Conservation (phyloP, 441 rosid genomes). For the Erodium moschatum region DNA sequence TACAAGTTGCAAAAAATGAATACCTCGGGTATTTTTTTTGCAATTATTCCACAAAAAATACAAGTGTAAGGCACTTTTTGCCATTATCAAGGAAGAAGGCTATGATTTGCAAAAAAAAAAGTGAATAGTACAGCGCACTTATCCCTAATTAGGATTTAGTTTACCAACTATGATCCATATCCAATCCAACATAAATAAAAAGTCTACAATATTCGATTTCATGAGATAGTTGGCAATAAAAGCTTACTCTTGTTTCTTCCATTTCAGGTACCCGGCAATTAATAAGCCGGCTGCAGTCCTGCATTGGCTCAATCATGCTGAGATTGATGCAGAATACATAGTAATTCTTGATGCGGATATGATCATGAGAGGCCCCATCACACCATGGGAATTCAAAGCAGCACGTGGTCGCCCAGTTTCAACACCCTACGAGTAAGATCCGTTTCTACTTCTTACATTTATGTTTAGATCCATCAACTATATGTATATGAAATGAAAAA, state of each 20-base stretch:
- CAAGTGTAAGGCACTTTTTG: too few species aligned
- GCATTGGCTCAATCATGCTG: conserved; percentile 95
- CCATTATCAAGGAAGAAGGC: too few species aligned
- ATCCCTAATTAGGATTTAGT: neutral
- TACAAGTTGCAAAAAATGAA: too few species aligned
- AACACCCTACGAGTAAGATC: conserved; percentile 87
- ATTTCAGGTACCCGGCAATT: conserved; percentile 92
- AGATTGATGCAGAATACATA: conserved; percentile 72
- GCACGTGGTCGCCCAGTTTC: conserved; percentile 91
- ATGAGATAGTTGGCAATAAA: neutral
- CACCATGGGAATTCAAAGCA: conserved; percentile 96
- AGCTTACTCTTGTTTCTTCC: conserved; percentile 13
- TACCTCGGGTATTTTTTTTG: too few species aligned
- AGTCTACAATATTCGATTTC: neutral
- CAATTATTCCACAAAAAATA: too few species aligned
- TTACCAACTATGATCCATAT: neutral
- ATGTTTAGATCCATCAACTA: too few species aligned
- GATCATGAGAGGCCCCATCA: conserved; percentile 90
- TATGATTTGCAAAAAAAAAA: too few species aligned
- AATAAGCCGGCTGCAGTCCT: conserved; percentile 97
- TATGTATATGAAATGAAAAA: too few species aligned
- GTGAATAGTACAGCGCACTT: too few species aligned
- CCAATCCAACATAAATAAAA: neutral
- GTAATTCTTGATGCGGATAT: conserved; percentile 98
- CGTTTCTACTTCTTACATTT: neutral